Evolutionary conservation across 345 rosid species (phyloP), one percentile per base, ranked within the genome.

Genomic region (Linum lewisii): DNA sequence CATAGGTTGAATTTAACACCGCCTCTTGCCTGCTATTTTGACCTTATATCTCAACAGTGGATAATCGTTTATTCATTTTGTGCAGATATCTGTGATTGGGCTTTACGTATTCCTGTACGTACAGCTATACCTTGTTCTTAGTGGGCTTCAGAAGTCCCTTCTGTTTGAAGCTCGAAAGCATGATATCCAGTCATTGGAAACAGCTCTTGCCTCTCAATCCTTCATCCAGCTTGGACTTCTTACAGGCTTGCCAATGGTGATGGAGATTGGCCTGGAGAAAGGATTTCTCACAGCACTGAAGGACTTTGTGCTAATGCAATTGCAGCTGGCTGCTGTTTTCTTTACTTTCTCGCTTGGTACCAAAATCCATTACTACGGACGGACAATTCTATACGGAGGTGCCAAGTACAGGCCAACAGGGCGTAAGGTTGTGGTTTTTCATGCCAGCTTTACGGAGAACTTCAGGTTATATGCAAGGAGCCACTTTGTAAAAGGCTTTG

Each of bases 341-440:
- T 92, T 92, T 86, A 92, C 98, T 55, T 92, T 92, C 82, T 86
- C 95, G 18, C 88, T 88, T 51, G 98, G 98, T 26, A 80, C 98
- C 57, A 92, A 92, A 79, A 77, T 79, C 10, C 98, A 92, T 73
- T 75, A 88, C 69, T 92, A 80, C 18, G 98, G 98, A 25, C 83
- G 96, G 66, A 92, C 98, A 62, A 77, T 86, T 58, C 69, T 92
- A 63, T 82, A 88, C 57, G 98, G 98, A 16, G 98, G 98, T 45
- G 98, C 98, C 36, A 88, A 70, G 73, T 92, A 92, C 75, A 81
- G 92, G 71, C 93, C 98, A 38, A 83, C 95, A 0, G 98, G 98
- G 53, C 94, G 98, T 66, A 92, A 86, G 68, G 95, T 88, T 24
- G 95, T 92, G 64, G 95, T 92, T 61, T 86, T 83, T 71, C 98